phyloP scores from a whole-genome alignment of 106 monocot species.

The Allium sativum region DNA sequence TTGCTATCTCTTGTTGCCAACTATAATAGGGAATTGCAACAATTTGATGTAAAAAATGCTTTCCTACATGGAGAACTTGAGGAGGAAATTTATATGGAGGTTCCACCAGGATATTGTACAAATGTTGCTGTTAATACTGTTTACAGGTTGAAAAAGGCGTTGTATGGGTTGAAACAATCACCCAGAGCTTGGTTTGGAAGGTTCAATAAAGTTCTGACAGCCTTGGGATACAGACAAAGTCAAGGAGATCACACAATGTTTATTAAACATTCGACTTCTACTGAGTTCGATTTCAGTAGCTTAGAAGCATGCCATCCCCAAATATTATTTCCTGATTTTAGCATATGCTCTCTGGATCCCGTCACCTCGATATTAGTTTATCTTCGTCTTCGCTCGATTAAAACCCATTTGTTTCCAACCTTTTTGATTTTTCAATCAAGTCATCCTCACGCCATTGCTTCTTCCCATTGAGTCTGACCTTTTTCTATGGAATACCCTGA shows the following conservation, averaged over 20 bases:
- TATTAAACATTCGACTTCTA: not conserved
- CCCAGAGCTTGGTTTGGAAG: not conserved
- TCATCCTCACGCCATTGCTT: too few relatives aligned
- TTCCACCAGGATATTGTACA: not conserved
- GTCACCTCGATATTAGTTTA: too few relatives aligned
- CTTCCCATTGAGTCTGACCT: too few relatives aligned
- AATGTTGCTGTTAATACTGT: not conserved
- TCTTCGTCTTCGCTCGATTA: too few relatives aligned
- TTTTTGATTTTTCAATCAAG: too few relatives aligned
- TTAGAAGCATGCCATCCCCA: too few relatives aligned
- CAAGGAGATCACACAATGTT: not conserved
- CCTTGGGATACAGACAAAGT: not conserved
- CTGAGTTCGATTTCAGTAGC: too few relatives aligned
- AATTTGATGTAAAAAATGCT: not conserved
- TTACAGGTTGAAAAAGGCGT: not conserved
- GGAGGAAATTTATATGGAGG: slow-evolving; percentile 6
- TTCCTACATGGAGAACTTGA: not conserved
- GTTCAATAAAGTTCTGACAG: not conserved
- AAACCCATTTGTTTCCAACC: too few relatives aligned
- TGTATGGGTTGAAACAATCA: slow-evolving; percentile 3
- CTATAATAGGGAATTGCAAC: not conserved
- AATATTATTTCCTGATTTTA: too few relatives aligned
- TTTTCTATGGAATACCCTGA: too few relatives aligned
- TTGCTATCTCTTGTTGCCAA: slow-evolving; percentile 1
- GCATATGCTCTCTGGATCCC: too few relatives aligned